phyloP scores from a whole-genome alignment of 2,329 filamentous ascomycete genomes.

The Botrytis byssoidea region DNA sequence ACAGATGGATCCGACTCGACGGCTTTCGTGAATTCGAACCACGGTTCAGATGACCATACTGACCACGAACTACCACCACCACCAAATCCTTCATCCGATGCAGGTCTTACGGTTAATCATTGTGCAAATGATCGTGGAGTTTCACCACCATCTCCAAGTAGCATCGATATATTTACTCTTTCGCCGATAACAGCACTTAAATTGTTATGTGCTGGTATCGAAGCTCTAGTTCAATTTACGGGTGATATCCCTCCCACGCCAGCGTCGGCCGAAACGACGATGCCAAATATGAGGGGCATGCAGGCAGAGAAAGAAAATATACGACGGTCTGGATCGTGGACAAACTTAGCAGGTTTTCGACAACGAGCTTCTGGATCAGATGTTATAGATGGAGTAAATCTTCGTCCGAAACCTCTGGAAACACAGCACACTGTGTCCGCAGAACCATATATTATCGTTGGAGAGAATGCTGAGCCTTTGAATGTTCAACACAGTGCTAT shows the following conservation, averaged over 20 bases:
- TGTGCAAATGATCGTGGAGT: slow-evolving; percentile 33
- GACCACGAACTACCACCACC: slow-evolving; percentile 36
- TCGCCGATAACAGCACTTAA: slow-evolving; percentile 73
- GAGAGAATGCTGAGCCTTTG: slow-evolving; percentile 69
- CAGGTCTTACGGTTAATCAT: slow-evolving; percentile 30
- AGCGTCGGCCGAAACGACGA: slow-evolving; percentile 59
- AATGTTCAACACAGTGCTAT: slow-evolving; percentile 81
- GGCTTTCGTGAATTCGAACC: slow-evolving; percentile 31
- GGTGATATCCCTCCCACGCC: slow-evolving; percentile 68
- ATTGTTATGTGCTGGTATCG: slow-evolving; percentile 70
- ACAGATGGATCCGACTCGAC: neutral
- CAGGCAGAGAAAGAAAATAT: slow-evolving; percentile 62
- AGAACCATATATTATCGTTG: slow-evolving; percentile 58
- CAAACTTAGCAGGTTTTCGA: slow-evolving; percentile 34
- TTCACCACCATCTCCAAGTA: slow-evolving; percentile 40
- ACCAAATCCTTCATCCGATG: slow-evolving; percentile 37
- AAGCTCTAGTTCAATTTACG: slow-evolving; percentile 56
- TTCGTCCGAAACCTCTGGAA: slow-evolving; percentile 42
- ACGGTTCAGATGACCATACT: slow-evolving; percentile 35
- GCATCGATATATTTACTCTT: slow-evolving; percentile 70
- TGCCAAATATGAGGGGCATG: slow-evolving; percentile 64
- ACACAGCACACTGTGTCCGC: slow-evolving; percentile 30
- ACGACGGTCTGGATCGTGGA: slow-evolving; percentile 56
- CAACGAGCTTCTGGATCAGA: slow-evolving; percentile 38
- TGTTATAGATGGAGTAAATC: slow-evolving; percentile 55